Conservation (phyloP, 2,329 filamentous ascomycete genomes). For the Fusarium oxysporum region DNA sequence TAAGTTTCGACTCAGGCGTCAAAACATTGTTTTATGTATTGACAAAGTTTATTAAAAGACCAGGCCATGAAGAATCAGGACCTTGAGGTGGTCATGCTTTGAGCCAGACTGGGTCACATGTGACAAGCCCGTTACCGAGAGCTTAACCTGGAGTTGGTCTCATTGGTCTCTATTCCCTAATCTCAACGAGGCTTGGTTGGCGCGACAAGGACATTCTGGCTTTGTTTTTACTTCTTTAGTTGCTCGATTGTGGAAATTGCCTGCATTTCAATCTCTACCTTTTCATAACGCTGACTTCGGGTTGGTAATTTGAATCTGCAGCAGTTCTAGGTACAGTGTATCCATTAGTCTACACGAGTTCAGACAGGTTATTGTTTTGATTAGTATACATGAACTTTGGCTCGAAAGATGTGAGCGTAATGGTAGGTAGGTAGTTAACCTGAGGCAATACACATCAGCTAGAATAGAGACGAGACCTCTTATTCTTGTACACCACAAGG, state of each 20-base stretch:
- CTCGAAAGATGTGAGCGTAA: neutral
- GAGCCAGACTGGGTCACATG: constrained; percentile 33
- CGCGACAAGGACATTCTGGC: neutral
- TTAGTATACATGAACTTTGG: neutral
- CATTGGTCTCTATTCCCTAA: constrained; percentile 14
- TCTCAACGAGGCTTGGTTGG: constrained; percentile 11
- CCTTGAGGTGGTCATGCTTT: constrained; percentile 24
- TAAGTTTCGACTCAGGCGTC: neutral
- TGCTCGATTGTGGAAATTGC: neutral
- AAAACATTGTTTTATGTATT: neutral
- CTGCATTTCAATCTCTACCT: neutral
- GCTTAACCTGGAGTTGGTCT: constrained; percentile 26
- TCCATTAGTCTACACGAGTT: neutral
- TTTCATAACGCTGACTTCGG: neutral
- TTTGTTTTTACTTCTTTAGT: neutral
- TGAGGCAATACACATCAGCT: neutral
- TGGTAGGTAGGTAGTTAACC: neutral
- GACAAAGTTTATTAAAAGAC: neutral
- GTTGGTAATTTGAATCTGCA: neutral
- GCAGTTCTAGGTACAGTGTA: neutral
- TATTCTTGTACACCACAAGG: neutral
- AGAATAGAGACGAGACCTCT: neutral
- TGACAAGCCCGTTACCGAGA: constrained; percentile 29
- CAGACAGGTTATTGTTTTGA: neutral
- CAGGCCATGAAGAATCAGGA: neutral